Evolutionary conservation across 2,329 filamentous ascomycete genomes (phyloP), one percentile per base, ranked within the genome.

Genomic region (Alternaria viburni): DNA sequence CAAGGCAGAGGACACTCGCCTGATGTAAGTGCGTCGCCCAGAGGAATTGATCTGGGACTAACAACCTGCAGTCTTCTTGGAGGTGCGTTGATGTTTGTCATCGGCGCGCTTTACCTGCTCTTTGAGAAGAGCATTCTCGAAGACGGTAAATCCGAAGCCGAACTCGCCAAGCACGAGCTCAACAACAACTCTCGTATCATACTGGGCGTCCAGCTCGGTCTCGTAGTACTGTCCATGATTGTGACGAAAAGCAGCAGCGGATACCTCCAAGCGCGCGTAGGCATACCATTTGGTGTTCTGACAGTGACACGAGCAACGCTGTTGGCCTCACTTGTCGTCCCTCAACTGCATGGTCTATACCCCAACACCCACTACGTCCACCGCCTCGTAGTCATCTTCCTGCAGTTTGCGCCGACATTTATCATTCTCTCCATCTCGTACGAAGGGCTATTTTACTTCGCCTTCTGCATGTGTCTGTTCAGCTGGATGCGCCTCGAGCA

Each of bases 381-480:
- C 79, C 90, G 94, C 23, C 84, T 99, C 5, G 86, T 94, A 69
- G 88, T 97, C 71, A 89, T 97, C 57, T 99, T 98, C 82, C 85
- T 99, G 52, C 92, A 94, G 6, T 98, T 96, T 77, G 91, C 95
- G 0, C 96, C 96, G 0, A 91, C 91, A 2, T 99, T 98, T 80
- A 91, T 99, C 76, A 95, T 99, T 74, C 88, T 99, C 54, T 97
- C 94, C 8, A 97, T 98, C 71, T 97, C 95, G 1, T 99, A 97
- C 81, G 96, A 99, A 80, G 95, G 95, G 0, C 86, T 99, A 3
- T 99, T 99, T 80, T 99, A 98, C 80, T 88, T 97, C 63, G 89
- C 91, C 11, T 99, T 97, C 80, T 93, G 90, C 74, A 83, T 91
- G 57, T 92, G 90, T 21, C 83, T 99, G 6, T 85, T 97, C 55